Conservation (phyloP, 306 rosid genomes). For the Cucumis cinereus region DNA sequence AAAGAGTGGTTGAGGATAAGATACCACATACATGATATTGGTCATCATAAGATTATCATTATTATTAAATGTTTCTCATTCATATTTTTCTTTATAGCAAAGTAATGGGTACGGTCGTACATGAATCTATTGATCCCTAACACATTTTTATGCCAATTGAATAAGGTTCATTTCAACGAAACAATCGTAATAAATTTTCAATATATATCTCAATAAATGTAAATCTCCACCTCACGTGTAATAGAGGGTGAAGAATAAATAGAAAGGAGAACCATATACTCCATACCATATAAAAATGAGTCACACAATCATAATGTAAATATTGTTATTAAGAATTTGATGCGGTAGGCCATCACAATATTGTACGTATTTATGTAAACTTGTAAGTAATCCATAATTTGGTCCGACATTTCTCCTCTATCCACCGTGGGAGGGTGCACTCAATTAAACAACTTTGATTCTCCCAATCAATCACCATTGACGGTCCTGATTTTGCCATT, state of each 20-base stretch:
- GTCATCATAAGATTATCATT: too few relatives aligned
- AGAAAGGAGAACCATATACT: not conserved
- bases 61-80: too few relatives aligned
- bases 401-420: not conserved
- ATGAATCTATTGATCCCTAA: too few relatives aligned
- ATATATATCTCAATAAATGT: too few relatives aligned
- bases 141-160: too few relatives aligned
- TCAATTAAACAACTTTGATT: not conserved
- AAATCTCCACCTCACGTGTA: not conserved
- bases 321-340: not conserved
- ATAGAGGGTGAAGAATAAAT: not conserved
- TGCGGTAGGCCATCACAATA: not conserved
- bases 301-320: not conserved
- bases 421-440: not conserved
- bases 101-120: too few relatives aligned
- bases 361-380: not conserved
- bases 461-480: too few relatives aligned
- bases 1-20: too few relatives aligned
- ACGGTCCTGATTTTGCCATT: not conserved
- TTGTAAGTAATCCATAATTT: not conserved
- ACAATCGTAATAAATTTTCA: too few relatives aligned
- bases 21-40: too few relatives aligned
- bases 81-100: too few relatives aligned
- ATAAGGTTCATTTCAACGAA: too few relatives aligned
- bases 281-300: not conserved